Conservation (phyloP, 2,329 filamentous ascomycete genomes). For the Neonectria ditissima region DNA sequence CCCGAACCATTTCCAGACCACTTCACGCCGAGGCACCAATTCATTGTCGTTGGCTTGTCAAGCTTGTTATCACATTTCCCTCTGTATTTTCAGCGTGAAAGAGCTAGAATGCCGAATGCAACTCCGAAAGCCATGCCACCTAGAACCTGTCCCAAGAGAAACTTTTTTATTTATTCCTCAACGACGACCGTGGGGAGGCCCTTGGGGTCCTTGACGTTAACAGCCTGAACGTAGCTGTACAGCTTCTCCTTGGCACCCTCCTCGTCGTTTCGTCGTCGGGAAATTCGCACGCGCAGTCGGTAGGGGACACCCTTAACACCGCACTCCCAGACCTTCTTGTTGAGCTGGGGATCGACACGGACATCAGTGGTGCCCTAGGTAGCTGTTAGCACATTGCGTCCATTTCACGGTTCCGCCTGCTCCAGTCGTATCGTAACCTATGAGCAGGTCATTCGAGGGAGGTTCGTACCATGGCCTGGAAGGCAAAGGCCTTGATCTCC, state of each 20-base stretch:
- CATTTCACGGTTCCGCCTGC: conserved; percentile 19
- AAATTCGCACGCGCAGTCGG: conserved; percentile 98
- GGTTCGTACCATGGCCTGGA: conserved; percentile 90
- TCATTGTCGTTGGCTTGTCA: conserved; percentile 41
- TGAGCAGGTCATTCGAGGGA: conserved; percentile 22
- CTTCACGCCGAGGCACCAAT: conserved; percentile 46
- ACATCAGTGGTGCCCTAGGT: conserved; percentile 92
- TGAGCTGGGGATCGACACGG: conserved; percentile 97
- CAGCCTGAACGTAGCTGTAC: conserved; percentile 99
- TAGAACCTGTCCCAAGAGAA: conserved; percentile 57
- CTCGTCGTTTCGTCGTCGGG: conserved; percentile 99
- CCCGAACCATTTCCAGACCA: conserved; percentile 37
- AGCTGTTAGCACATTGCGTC: conserved; percentile 34
- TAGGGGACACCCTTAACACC: conserved; percentile 99
- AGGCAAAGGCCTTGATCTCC: conserved; percentile 97
- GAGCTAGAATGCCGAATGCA: conserved; percentile 60
- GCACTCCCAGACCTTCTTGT: conserved; percentile 99
- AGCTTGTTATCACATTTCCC: conserved; percentile 52
- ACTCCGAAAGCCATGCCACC: conserved; percentile 61
- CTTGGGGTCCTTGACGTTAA: conserved; percentile 99
- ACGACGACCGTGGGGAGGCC: conserved; percentile 94
- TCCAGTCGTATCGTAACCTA: conserved; percentile 24
- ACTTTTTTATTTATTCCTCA: conserved; percentile 69
- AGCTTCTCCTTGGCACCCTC: conserved; percentile 99
- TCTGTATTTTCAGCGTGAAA: conserved; percentile 54